These are phyloP conservation scores for Claviceps arundinis DNA, from an alignment of 2,329 filamentous ascomycete genomes.

Conservation along the genomic window DNA sequence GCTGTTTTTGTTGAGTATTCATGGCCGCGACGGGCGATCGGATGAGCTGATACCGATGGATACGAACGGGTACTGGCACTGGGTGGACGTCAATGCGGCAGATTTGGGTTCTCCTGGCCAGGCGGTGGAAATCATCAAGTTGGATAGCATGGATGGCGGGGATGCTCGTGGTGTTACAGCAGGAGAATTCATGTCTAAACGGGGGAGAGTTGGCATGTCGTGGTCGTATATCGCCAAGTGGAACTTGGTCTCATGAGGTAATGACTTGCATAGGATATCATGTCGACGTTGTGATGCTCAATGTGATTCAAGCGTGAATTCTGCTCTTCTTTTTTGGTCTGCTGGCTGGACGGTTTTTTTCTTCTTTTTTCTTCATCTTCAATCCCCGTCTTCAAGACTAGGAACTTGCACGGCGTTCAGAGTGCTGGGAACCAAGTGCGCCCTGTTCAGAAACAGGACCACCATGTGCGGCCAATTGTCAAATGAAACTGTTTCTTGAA, in stretches of 20 bases:
- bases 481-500: no score
- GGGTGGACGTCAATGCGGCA: constrained; percentile 56
- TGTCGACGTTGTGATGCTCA: no score
- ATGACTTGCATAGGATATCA: no score
- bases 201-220: constrained; percentile 30
- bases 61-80: constrained; percentile 70
- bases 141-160: constrained; percentile 36
- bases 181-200: constrained; percentile 30
- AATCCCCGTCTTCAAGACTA: no score
- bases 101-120: constrained; percentile 59
- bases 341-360: no score
- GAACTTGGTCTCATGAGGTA: constrained; percentile 28
- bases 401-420: no score
- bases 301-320: no score
- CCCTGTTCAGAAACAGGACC: no score
- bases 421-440: no score
- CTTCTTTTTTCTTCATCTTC: fast-evolving
- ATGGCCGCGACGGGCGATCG: constrained; percentile 52
- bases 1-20: constrained; percentile 55
- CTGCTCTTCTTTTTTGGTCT: no score
- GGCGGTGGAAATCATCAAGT: constrained; percentile 48
- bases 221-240: constrained; percentile 33
- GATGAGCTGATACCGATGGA: constrained; percentile 59
- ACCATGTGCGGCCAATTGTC: no score
- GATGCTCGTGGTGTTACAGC: constrained; percentile 36